Conservation (phyloP, 257 asterid species). For the Linaria vulgaris region DNA sequence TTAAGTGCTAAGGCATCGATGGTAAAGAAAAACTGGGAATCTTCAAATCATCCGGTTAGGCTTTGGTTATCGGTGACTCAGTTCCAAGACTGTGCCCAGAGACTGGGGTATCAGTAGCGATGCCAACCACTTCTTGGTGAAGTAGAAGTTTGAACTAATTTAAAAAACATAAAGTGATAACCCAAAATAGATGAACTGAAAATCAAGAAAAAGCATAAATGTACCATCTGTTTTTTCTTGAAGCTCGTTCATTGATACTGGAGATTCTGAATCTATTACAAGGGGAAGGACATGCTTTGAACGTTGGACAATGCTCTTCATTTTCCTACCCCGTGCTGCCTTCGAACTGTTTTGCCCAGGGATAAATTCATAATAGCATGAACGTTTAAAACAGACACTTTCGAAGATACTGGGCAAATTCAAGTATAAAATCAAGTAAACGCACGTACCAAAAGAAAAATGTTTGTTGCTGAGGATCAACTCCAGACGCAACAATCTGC, state of each 20-base stretch:
- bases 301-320: conserved; percentile 41
- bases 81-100: conserved; percentile 16
- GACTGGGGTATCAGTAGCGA: conserved; percentile 11
- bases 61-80: conserved; percentile 17
- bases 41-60: not conserved
- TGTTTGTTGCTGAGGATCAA: conserved; percentile 87
- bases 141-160: conserved; percentile 20
- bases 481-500: conserved; percentile 85
- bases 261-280: conserved; percentile 57
- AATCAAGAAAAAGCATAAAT: conserved; percentile 22
- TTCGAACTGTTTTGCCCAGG: conserved; percentile 60
- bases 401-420: conserved; percentile 23
- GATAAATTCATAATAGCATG: conserved; percentile 30
- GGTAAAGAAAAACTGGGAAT: conserved; percentile 15
- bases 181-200: not conserved
- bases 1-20: conserved; percentile 19
- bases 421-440: conserved; percentile 20
- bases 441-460: conserved; percentile 78
- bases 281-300: conserved; percentile 78
- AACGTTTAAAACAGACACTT: conserved; percentile 18
- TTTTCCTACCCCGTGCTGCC: conserved; percentile 55
- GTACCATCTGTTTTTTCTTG: conserved; percentile 77
- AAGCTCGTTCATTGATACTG: conserved; percentile 45
- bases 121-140: conserved; percentile 5
- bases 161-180: conserved; percentile 6